A percentile compares a stretch with the other conserved stretches of the same genome.
Evolutionary conservation across 1,284 basidiomycete species (phyloP).

Genomic region (Leccinum subrobustum): DNA sequence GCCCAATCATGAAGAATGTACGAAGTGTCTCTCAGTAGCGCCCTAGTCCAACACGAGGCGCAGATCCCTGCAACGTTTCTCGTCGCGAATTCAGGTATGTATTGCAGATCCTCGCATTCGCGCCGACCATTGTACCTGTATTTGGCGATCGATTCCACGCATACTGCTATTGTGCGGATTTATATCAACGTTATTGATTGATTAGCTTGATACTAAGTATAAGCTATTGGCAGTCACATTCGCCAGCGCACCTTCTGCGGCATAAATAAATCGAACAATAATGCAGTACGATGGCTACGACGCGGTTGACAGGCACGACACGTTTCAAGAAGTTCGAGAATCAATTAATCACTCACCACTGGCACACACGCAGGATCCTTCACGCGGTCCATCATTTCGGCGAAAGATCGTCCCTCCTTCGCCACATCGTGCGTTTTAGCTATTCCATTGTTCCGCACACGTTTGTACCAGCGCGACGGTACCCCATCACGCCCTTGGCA

Average conservation of each 20-base stretch:
- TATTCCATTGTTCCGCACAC: constrained; percentile 14
- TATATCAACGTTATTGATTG: neutral
- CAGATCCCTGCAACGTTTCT: neutral
- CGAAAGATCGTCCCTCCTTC: constrained; percentile 13
- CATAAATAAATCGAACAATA: neutral
- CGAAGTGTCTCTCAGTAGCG: neutral
- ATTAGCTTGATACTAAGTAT: neutral
- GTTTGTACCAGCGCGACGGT: constrained; percentile 2
- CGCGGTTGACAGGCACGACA: constrained; percentile 7
- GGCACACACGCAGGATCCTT: constrained; percentile 2
- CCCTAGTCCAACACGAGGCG: constrained; percentile 9
- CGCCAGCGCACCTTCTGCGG: neutral
- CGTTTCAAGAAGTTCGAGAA: constrained; percentile 16
- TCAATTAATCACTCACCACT: neutral
- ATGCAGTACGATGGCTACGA: constrained; percentile 1
- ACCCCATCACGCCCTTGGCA: neutral
- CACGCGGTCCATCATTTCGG: constrained; percentile 12
- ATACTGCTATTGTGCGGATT: neutral
- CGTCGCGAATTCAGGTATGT: neutral
- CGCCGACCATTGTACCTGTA: neutral
- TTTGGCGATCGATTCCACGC: neutral
- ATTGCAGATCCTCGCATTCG: constrained; percentile 7
- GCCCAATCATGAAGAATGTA: neutral
- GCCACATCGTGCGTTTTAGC: neutral
- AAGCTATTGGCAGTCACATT: neutral